These are phyloP conservation scores for Penicillium decumbens DNA, from an alignment of 2,329 filamentous ascomycete genomes.

Conservation along the genomic window DNA sequence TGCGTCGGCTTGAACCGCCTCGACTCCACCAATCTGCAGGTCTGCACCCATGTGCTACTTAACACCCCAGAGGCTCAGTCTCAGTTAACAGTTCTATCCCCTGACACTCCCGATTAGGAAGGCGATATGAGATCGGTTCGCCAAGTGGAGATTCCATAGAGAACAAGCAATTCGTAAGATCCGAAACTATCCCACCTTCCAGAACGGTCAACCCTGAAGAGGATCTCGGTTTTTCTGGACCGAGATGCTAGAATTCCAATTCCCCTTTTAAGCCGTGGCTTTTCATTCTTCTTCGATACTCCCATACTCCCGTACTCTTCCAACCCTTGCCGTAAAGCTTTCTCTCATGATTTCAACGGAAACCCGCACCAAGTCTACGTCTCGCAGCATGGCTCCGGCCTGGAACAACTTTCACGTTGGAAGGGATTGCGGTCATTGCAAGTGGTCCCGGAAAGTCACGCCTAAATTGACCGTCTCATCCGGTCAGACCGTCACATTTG, in stretches of 20 bases:
- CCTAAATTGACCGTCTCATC: conserved; percentile 48
- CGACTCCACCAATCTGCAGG: not conserved
- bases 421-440: conserved; percentile 41
- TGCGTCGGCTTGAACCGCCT: conserved; percentile 1
- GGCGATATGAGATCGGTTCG: conserved; percentile 12
- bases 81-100: not conserved
- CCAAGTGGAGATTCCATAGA: conserved; percentile 13
- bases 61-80: conserved; percentile 12
- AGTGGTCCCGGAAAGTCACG: conserved; percentile 47
- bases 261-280: conserved; percentile 1
- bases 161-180: conserved; percentile 23
- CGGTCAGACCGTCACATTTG: conserved; percentile 47
- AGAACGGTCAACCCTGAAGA: conserved; percentile 21
- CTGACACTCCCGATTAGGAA: conserved; percentile 23
- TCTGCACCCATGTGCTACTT: not conserved
- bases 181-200: conserved; percentile 24
- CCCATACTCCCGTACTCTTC: not conserved
- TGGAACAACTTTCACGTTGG: conserved; percentile 33
- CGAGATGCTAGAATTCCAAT: not conserved
- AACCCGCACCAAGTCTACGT: conserved; percentile 9
- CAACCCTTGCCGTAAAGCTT: not conserved
- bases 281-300: not conserved
- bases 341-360: conserved; percentile 14
- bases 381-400: conserved; percentile 13
- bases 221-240: conserved; percentile 14